These are phyloP conservation scores for Vigna angularis DNA, from an alignment of 306 rosid species.

Conservation along the genomic window DNA sequence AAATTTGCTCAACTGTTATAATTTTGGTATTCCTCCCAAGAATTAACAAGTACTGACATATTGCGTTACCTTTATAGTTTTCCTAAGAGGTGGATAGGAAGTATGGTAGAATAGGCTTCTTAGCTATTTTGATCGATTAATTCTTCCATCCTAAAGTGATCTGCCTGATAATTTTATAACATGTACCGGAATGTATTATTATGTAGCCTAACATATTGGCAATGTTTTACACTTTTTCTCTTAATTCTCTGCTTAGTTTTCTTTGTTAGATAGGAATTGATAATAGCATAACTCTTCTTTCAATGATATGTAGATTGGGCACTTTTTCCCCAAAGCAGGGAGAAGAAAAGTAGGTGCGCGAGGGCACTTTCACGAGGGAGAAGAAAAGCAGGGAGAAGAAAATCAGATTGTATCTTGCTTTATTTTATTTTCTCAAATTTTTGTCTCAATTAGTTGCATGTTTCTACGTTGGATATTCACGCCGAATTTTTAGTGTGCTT, in stretches of 20 bases:
- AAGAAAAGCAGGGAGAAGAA: no score
- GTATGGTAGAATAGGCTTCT: neutral
- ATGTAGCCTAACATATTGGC: neutral
- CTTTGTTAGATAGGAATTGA: neutral
- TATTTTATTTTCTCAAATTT: no score
- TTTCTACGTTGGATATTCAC: no score
- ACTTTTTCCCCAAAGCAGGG: no score
- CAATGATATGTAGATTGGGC: neutral
- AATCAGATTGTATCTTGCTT: no score
- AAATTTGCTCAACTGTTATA: conserved; percentile 69
- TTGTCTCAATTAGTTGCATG: no score
- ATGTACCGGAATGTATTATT: neutral
- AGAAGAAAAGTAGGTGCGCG: no score
- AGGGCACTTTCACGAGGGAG: no score
- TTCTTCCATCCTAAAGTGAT: neutral
- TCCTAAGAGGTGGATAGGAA: neutral
- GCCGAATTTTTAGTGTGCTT: no score
- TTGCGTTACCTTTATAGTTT: conserved; percentile 6
- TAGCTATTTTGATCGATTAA: conserved; percentile 5
- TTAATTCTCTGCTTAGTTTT: neutral
- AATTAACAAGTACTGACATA: conserved; percentile 59
- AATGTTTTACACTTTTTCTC: neutral
- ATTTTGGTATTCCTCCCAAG: conserved; percentile 50
- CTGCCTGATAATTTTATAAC: neutral
- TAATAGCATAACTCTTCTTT: neutral